Percentiles rank a stretch among this genome's conserved stretches.
phyloP scores from a whole-genome alignment of 768 basidiomycete genomes.

The Xerocomus potaroensis region DNA sequence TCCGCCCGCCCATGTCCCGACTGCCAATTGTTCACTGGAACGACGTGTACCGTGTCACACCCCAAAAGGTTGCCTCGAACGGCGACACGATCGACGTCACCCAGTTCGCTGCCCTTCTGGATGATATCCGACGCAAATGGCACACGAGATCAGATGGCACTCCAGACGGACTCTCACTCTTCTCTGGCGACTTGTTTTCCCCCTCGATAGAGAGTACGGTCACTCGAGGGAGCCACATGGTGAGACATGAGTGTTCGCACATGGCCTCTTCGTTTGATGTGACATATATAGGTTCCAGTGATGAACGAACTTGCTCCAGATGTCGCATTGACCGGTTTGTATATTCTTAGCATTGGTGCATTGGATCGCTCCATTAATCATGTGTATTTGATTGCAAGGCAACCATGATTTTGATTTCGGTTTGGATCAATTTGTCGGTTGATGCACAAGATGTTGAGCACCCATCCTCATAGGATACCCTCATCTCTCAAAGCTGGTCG shows the following conservation, averaged over 20 bases:
- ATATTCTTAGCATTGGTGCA: not conserved
- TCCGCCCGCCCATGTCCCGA: conserved; percentile 29
- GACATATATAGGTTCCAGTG: conserved; percentile 64
- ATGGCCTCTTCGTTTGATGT: not conserved
- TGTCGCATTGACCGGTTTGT: conserved; percentile 72
- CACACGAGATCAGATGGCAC: conserved; percentile 40
- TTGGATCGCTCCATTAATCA: conserved; percentile 3
- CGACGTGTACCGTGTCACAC: conserved; percentile 77
- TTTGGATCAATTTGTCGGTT: conserved; percentile 24
- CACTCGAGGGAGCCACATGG: conserved; percentile 90
- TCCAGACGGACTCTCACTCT: conserved; percentile 73
- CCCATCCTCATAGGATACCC: conserved; percentile 46
- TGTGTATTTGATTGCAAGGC: conserved; percentile 39
- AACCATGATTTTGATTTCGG: conserved; percentile 95
- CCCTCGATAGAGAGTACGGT: conserved; percentile 85
- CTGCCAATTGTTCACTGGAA: conserved; percentile 66
- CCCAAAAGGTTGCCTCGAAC: conserved; percentile 59
- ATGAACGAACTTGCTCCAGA: conserved; percentile 80
- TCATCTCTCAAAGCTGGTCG: conserved; percentile 61
- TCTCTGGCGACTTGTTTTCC: conserved; percentile 87
- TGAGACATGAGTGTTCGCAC: conserved; percentile 26
- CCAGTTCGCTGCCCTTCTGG: conserved; percentile 74
- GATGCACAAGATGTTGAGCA: not conserved
- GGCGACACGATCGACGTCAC: conserved; percentile 77
- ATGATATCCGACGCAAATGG: conserved; percentile 61